Evolutionary conservation across 176 grass and related monocot species (phyloP).

Genomic region (Aegilops sharonensis): DNA sequence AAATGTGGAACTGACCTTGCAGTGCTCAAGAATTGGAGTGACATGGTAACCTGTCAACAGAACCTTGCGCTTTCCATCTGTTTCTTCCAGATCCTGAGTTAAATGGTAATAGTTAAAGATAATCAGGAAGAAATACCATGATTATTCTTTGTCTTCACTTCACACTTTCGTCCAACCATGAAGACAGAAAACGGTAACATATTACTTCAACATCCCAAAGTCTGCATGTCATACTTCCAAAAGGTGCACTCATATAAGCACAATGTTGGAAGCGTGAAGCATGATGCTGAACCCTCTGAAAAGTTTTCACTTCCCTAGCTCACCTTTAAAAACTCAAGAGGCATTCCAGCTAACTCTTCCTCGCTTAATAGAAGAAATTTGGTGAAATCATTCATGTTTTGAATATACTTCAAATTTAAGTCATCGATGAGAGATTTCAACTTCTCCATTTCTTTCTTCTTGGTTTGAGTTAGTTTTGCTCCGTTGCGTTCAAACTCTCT

Average conservation of each 20-base stretch:
- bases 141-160: neutral
- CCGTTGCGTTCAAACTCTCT: conserved; percentile 90
- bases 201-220: conserved; percentile 14
- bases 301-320: conserved; percentile 12
- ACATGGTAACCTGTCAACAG: conserved; percentile 68
- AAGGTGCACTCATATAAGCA: conserved; percentile 13
- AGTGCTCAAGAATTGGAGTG: conserved; percentile 93
- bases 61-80: conserved; percentile 72
- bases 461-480: conserved; percentile 62
- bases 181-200: conserved; percentile 22
- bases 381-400: conserved; percentile 62
- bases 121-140: conserved; percentile 2
- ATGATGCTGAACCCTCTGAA: conserved; percentile 8
- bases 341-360: conserved; percentile 82
- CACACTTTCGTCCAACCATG: conserved; percentile 27
- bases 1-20: conserved; percentile 57
- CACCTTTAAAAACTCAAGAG: conserved; percentile 82
- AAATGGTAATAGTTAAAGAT: conserved; percentile 24
- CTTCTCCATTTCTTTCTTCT: conserved; percentile 82
- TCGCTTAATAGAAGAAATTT: conserved; percentile 72
- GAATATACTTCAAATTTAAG: conserved; percentile 78
- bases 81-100: conserved; percentile 78
- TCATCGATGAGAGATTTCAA: conserved; percentile 68
- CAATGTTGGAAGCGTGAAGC: neutral
- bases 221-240: neutral